Evolutionary conservation across 106 monocot species (phyloP), one percentile per base, ranked within the genome.

Genomic region (Dactylorhiza incarnata): DNA sequence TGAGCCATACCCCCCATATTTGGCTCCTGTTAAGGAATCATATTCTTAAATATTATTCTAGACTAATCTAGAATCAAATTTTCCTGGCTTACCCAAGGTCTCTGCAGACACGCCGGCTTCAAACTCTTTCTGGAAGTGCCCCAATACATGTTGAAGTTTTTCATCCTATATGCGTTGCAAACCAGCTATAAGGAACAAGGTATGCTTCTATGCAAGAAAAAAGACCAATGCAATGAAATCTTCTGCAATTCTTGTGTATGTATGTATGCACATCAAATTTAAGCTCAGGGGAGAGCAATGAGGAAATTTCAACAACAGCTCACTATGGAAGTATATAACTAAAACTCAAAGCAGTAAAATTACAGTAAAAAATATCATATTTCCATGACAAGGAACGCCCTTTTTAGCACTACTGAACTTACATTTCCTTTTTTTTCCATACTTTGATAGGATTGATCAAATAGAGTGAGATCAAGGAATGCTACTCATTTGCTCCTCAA

Each of bases 1-100:
- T 17, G 96, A 93, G 78, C 96, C 96, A 80, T 96, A 96, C 47
- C 82, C 85, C 61, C 96, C 93, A 87, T 89, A 91, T 77, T 87
- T 96, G 51, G 93, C 82, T 54, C 93, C 96, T 96, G 80, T 74
- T 16, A 74, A 75, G 49, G 17, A 75, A 82, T 75, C 11, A 86
- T 76, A 7, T 77, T 72, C 55, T 56, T 77, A 81, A 48, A 25
- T 25, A 75, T 59, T 74, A 75, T 74, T 55, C 22, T 16, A 48
- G 20, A 45, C 63, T 65, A 67, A 68, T 74, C 16, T 12, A 78
- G 19, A 12, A 83, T 66, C 19, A 73, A 9, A 66, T 2, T 17
- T 52, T 12, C 49, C 51, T 53, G 15, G n/a, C 92, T 87, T 85
- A 94, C 94, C 94, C 86, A 94, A 74, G 53, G 85, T 88, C 77